These are phyloP conservation scores for Ceratobasidium sp. DNA, from an alignment of 1,284 basidiomycete genomes.

Conservation along the genomic window DNA sequence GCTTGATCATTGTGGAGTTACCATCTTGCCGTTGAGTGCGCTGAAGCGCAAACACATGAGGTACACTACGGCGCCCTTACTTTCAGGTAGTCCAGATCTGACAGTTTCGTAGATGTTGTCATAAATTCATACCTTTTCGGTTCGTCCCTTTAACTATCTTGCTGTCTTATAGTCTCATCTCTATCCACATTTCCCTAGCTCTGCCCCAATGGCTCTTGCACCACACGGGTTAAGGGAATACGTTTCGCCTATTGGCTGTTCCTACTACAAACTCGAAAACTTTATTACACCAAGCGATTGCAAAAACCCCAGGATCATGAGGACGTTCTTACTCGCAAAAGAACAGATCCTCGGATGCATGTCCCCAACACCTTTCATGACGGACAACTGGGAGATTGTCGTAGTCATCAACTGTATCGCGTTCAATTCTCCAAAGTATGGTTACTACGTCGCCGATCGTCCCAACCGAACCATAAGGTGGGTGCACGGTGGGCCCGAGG, in stretches of 20 bases:
- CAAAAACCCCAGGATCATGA: neutral
- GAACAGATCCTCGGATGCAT: neutral
- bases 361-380: neutral
- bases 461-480: neutral
- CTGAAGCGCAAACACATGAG: conserved; percentile 1
- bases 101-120: neutral
- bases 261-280: neutral
- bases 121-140: neutral
- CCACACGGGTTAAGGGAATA: neutral
- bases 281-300: conserved; percentile 11
- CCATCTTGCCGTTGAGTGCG: neutral
- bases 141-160: neutral
- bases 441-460: conserved; percentile 4
- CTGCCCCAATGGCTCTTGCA: neutral
- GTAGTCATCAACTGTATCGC: neutral
- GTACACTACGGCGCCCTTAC: neutral
- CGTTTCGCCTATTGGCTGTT: neutral
- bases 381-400: neutral
- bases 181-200: neutral
- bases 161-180: neutral
- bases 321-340: neutral
- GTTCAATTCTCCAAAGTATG: neutral
- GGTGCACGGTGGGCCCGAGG: neutral
- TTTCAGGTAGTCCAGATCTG: neutral
- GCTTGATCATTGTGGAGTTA: neutral